Conservation (phyloP, 2,329 filamentous ascomycete genomes). For the Fusarium torreyae region DNA sequence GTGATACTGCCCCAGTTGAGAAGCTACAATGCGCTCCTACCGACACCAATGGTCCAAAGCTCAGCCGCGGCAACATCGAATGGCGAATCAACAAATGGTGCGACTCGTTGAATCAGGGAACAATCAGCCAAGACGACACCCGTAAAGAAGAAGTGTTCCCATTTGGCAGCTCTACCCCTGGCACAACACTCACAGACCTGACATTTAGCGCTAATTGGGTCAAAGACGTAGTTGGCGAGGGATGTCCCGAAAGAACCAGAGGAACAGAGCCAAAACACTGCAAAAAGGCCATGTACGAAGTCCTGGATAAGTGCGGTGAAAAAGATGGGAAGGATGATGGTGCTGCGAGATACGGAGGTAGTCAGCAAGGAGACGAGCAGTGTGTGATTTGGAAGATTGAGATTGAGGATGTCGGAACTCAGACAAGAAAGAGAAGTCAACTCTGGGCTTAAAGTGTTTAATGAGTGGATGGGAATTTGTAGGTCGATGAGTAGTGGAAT, state of each 20-base stretch:
- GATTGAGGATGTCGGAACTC: constrained; percentile 23
- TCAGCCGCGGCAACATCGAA: not conserved
- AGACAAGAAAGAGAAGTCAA: not conserved
- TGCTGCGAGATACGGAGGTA: constrained; percentile 12
- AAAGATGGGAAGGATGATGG: not conserved
- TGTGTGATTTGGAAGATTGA: constrained; percentile 19
- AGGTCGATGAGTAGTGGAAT: no score
- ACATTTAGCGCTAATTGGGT: constrained; percentile 3
- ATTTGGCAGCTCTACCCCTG: not conserved
- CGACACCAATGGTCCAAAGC: constrained; percentile 5
- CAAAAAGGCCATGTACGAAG: not conserved
- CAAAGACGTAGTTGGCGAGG: not conserved
- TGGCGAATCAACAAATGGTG: not conserved
- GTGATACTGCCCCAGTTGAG: no score
- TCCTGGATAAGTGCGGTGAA: not conserved
- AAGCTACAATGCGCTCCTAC: not conserved
- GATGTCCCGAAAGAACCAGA: not conserved
- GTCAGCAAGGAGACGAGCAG: constrained; percentile 18
- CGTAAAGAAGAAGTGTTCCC: not conserved
- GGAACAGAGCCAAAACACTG: constrained; percentile 3
- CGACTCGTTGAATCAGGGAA: not conserved
- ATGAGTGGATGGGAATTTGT: no score
- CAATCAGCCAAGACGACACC: not conserved
- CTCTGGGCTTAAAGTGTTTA: not conserved
- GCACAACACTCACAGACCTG: not conserved